These are phyloP conservation scores for Leavenworthia alabamica DNA, from an alignment of 345 rosid genomes.

Conservation along the genomic window DNA sequence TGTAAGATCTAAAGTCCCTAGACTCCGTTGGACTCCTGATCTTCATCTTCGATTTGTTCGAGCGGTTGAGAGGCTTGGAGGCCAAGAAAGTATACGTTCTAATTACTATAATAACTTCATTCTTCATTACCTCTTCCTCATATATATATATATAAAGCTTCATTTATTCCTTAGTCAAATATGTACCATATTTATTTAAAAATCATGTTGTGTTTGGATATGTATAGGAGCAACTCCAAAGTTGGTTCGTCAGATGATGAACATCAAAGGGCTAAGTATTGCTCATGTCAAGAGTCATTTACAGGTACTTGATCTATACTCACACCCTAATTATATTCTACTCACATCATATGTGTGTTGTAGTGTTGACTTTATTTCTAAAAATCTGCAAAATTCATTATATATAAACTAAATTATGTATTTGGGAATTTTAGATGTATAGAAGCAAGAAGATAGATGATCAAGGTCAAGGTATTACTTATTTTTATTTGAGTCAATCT, in stretches of 20 bases:
- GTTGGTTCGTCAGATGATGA: constrained; percentile 74
- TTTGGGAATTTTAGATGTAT: constrained; percentile 53
- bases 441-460: constrained; percentile 78
- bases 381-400: too few relatives aligned
- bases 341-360: too few relatives aligned
- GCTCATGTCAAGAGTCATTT: constrained; percentile 93
- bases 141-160: background rate
- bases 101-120: background rate
- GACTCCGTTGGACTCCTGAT: constrained; percentile 90
- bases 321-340: too few relatives aligned
- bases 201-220: background rate
- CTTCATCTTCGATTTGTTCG: constrained; percentile 71
- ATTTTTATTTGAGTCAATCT: background rate
- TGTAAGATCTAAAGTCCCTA: constrained; percentile 63
- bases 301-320: constrained; percentile 41
- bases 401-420: background rate
- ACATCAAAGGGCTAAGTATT: constrained; percentile 77
- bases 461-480: constrained; percentile 47
- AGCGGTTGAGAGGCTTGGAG: constrained; percentile 79
- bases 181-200: background rate
- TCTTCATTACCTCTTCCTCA: background rate
- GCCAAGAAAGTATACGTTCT: constrained; percentile 72
- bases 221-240: constrained; percentile 77
- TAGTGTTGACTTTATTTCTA: too few relatives aligned
- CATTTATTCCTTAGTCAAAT: background rate